Percentiles rank a stretch among this genome's conserved stretches.
Evolutionary conservation across 306 rosid species (phyloP).

Genomic region (Corylus avellana): DNA sequence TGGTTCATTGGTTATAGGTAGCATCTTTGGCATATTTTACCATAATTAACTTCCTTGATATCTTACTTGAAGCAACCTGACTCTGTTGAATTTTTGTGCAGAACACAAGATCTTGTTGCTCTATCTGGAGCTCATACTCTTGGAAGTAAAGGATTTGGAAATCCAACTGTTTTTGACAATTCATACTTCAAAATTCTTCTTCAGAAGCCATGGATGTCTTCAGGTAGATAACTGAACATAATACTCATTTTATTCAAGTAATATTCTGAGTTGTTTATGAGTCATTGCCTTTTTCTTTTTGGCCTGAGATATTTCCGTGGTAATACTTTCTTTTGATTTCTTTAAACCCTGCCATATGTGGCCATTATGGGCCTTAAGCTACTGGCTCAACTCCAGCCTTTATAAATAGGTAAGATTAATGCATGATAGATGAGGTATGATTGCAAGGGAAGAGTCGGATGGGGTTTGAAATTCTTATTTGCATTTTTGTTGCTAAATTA

Average conservation of each 20-base stretch:
- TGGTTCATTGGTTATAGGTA: too few species aligned
- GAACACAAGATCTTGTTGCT: slow-evolving; percentile 89
- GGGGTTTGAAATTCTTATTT: not conserved
- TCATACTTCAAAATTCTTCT: slow-evolving; percentile 85
- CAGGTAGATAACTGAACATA: slow-evolving; percentile 51
- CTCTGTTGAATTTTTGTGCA: slow-evolving; percentile 40
- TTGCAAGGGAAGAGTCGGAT: not conserved
- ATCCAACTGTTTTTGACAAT: slow-evolving; percentile 77
- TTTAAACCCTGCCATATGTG: not conserved
- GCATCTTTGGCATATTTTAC: too few species aligned
- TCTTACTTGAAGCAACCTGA: slow-evolving; percentile 7
- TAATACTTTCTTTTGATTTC: not conserved
- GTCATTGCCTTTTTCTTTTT: not conserved
- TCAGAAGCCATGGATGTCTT: slow-evolving; percentile 69
- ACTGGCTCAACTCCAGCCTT: not conserved
- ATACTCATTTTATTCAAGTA: slow-evolving; percentile 5
- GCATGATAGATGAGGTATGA: not conserved
- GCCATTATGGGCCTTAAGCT: not conserved
- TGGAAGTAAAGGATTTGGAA: slow-evolving; percentile 94
- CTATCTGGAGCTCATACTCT: slow-evolving; percentile 95
- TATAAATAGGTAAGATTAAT: not conserved
- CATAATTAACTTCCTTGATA: too few species aligned
- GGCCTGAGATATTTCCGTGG: not conserved
- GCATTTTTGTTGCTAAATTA: not conserved
- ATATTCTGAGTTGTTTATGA: slow-evolving; percentile 9